These are phyloP conservation scores for Populus alba DNA, from an alignment of 345 rosid species.

Conservation along the genomic window DNA sequence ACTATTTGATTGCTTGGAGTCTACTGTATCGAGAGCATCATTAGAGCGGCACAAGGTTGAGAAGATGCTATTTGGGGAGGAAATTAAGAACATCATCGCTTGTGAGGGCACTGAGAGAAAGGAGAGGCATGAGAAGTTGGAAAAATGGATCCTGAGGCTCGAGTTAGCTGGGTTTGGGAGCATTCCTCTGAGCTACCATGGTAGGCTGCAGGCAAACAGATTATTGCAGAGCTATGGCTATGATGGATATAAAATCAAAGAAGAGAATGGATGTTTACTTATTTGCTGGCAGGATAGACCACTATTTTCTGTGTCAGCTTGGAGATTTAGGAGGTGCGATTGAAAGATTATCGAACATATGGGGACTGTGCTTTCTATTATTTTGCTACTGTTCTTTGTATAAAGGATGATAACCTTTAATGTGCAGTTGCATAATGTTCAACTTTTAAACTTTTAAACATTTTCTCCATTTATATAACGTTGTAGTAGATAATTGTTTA, in stretches of 20 bases:
- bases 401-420: constrained; percentile 31
- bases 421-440: constrained; percentile 24
- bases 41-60: constrained; percentile 62
- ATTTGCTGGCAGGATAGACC: constrained; percentile 65
- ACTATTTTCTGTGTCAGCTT: constrained; percentile 62
- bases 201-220: constrained; percentile 53
- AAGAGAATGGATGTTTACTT: constrained; percentile 53
- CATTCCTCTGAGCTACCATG: constrained; percentile 62
- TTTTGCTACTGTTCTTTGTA: constrained; percentile 21
- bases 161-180: constrained; percentile 58
- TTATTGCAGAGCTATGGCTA: constrained; percentile 54
- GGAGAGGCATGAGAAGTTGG: constrained; percentile 72
- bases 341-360: constrained; percentile 14
- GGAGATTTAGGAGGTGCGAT: constrained; percentile 52
- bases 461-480: constrained; percentile 1
- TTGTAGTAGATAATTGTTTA: background rate
- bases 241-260: constrained; percentile 61
- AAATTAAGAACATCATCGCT: constrained; percentile 66
- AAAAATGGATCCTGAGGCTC: constrained; percentile 61
- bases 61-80: constrained; percentile 71
- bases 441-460: constrained; percentile 6
- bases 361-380: constrained; percentile 12
- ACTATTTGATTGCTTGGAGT: constrained; percentile 65
- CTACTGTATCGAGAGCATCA: constrained; percentile 49
- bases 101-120: constrained; percentile 63